Conservation (phyloP, 495 filamentous ascomycete species). For the Thermochaetoides thermophila region DNA sequence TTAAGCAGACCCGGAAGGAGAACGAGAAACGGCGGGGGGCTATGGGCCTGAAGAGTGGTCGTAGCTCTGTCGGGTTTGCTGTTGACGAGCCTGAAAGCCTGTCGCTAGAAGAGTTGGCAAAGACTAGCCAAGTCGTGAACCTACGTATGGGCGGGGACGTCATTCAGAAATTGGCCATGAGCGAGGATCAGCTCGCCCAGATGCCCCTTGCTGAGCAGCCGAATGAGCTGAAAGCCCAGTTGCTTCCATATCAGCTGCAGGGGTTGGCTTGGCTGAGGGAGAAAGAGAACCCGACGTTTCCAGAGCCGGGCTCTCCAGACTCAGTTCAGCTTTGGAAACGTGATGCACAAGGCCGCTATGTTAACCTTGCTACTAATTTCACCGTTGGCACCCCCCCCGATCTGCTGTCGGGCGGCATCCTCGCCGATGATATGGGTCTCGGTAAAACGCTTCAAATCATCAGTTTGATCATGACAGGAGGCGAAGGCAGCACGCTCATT, state of each 20-base stretch:
- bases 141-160: slow-evolving; percentile 46
- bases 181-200: slow-evolving; percentile 52
- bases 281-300: slow-evolving; percentile 57
- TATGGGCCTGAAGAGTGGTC: slow-evolving; percentile 20
- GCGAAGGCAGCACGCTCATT: slow-evolving; percentile 55
- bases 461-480: slow-evolving; percentile 53
- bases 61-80: slow-evolving; percentile 19
- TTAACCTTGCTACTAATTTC: slow-evolving; percentile 68
- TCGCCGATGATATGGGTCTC: slow-evolving; percentile 90
- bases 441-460: slow-evolving; percentile 89
- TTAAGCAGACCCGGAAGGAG: slow-evolving; percentile 34
- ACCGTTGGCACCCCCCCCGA: slow-evolving; percentile 38
- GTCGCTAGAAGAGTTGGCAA: slow-evolving; percentile 46
- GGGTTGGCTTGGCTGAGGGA: slow-evolving; percentile 72
- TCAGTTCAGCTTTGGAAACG: slow-evolving; percentile 74
- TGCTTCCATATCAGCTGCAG: slow-evolving; percentile 75
- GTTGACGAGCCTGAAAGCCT: slow-evolving; percentile 19
- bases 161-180: slow-evolving; percentile 50
- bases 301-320: slow-evolving; percentile 42
- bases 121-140: slow-evolving; percentile 47
- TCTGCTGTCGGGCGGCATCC: slow-evolving; percentile 66
- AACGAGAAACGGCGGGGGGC: slow-evolving; percentile 30
- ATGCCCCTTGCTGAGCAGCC: slow-evolving; percentile 67
- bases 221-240: slow-evolving; percentile 39
- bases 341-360: slow-evolving; percentile 35